phyloP scores from a whole-genome alignment of 2,329 filamentous ascomycete genomes.

The Blastomyces emzantsi region DNA sequence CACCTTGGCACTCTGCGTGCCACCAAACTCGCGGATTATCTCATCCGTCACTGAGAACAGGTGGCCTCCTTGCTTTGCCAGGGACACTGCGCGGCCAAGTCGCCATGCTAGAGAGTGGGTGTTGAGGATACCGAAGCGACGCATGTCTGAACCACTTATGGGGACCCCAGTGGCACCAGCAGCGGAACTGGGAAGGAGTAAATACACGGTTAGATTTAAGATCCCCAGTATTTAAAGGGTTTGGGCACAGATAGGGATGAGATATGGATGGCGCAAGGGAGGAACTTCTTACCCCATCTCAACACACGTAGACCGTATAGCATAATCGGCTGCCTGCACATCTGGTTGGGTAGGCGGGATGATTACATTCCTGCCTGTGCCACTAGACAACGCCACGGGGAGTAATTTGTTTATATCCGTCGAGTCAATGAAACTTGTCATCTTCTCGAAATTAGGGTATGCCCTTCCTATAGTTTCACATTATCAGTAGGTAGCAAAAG shows the following conservation, averaged over 20 bases:
- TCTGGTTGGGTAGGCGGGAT: slow-evolving; percentile 9
- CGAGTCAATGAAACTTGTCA: slow-evolving; percentile 39
- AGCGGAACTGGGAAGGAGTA: slow-evolving; percentile 31
- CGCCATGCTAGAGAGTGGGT: slow-evolving; percentile 38
- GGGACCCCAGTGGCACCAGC: slow-evolving; percentile 35
- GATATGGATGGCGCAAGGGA: not conserved
- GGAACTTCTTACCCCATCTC: slow-evolving; percentile 31
- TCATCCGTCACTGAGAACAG: slow-evolving; percentile 48
- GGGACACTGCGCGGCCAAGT: slow-evolving; percentile 51
- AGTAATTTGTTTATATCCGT: slow-evolving; percentile 27
- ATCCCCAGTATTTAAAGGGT: no score
- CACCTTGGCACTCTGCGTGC: slow-evolving; percentile 44
- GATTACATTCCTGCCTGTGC: slow-evolving; percentile 14
- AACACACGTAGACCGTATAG: slow-evolving; percentile 35
- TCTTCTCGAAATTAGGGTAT: slow-evolving; percentile 18
- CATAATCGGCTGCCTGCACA: slow-evolving; percentile 26
- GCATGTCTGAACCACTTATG: slow-evolving; percentile 29
- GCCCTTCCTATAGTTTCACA: slow-evolving; percentile 12
- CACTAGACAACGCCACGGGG: slow-evolving; percentile 5
- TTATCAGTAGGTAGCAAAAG: slow-evolving; percentile 18
- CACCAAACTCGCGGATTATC: slow-evolving; percentile 51
- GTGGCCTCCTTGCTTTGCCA: slow-evolving; percentile 41
- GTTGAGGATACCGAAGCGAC: slow-evolving; percentile 31
- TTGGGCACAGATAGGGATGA: not conserved
- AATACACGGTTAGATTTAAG: slow-evolving; percentile 16